Evolutionary conservation across 1,284 basidiomycete genomes (phyloP).

Genomic region (Ustilago sp.): DNA sequence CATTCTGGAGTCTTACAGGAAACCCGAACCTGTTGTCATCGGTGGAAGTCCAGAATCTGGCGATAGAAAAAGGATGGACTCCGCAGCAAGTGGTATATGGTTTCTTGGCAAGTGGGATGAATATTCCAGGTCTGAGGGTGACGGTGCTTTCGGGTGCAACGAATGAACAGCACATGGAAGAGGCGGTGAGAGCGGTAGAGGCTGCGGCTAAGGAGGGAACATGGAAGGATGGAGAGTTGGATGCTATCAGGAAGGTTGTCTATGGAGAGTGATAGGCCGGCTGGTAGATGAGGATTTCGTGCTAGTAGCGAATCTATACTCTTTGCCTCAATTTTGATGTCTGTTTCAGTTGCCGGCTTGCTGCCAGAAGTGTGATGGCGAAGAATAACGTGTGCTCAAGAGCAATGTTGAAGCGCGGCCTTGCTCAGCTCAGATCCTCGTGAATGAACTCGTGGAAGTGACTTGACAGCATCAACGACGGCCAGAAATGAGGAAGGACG

Average conservation of each 20-base stretch:
- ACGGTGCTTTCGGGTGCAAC: slow-evolving; percentile 61
- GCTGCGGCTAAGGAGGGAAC: slow-evolving; percentile 14
- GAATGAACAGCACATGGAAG: slow-evolving; percentile 57
- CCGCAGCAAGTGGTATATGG: slow-evolving; percentile 61
- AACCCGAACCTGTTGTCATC: slow-evolving; percentile 55
- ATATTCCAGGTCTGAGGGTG: slow-evolving; percentile 51
- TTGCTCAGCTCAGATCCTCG: background rate
- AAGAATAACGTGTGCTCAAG: too few species aligned
- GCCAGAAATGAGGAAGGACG: background rate
- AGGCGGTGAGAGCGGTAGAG: slow-evolving; percentile 56
- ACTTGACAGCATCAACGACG: background rate
- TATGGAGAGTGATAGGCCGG: slow-evolving; percentile 58
- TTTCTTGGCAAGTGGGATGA: slow-evolving; percentile 57
- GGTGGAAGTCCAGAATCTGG: slow-evolving; percentile 44
- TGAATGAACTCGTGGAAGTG: background rate
- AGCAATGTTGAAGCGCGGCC: too few species aligned
- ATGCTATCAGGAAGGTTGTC: slow-evolving; percentile 52
- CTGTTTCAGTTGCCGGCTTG: background rate
- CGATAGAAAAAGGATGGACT: slow-evolving; percentile 44
- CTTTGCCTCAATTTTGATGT: background rate
- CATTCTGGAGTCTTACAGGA: slow-evolving; percentile 67
- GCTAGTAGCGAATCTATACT: background rate
- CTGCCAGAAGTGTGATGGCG: too few species aligned
- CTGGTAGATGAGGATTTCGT: background rate
- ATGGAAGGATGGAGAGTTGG: slow-evolving; percentile 43